Evolutionary conservation across 2,329 filamentous ascomycete species (phyloP), one percentile per base, ranked within the genome.

Genomic region (Claviceps sp.): DNA sequence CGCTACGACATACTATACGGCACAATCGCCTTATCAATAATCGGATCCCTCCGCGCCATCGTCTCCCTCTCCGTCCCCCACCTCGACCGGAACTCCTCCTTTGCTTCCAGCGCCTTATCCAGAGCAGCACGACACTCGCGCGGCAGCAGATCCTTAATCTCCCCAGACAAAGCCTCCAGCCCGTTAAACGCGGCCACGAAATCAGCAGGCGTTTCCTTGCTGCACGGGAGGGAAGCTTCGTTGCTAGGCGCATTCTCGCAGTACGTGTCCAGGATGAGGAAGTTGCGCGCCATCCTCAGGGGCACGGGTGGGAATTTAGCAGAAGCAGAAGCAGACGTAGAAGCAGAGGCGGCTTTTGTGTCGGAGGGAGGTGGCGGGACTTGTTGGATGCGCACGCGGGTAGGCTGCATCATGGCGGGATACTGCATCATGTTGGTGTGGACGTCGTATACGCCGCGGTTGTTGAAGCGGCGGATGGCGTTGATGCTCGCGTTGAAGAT

Each of bases 381-480:
- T 55, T 85, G 81, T 68, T 93, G 87, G 72, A 90, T 89, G 54
- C 84, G 83, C 9, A 82, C 89, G 59, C 89, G 87, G 2, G 89
- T 93, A 2, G 93, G 89, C 66, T 98, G 93, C 78, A 89, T 95
- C 62, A 78, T 85, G 56, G 81, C 80, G 0, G 93, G 91, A 63
- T 86, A 94, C 63, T 93, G 88, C 77, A 96, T 85, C 54, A 78
- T 70, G 66, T 98, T 98, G 51, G 93, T 97, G 70, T 97, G 90
- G 26, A 91, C 82, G 61, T 98, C 90, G 68, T 97, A 97, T 51
- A 91, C 78, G 48, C 93, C 93, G 24, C 78, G 70, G 8, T 84
- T 73, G 58, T 86, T 93, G 44, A 76, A 71, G 55, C 77, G 78
- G 51, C 93, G 85, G 51, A 82, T 74, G 16, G 78, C 76, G 37